These are phyloP conservation scores for Pneumocystis wakefieldiae DNA, from an alignment of 1,139 yeast species.

Conservation along the genomic window DNA sequence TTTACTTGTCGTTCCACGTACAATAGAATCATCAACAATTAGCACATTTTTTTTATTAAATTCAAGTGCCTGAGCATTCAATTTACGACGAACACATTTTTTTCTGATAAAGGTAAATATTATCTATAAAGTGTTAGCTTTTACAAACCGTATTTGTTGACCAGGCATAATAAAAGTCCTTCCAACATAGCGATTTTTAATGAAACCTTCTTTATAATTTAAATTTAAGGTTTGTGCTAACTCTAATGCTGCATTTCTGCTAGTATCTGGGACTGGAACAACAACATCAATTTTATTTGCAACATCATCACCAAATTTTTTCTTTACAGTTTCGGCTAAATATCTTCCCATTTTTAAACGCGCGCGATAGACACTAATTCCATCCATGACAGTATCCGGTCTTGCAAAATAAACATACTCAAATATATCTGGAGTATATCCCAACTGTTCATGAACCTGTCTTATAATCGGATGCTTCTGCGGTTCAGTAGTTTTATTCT, in stretches of 20 bases:
- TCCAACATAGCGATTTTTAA: slow-evolving; percentile 90
- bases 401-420: slow-evolving; percentile 97
- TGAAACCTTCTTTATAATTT: slow-evolving; percentile 93
- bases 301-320: slow-evolving; percentile 37
- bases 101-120: slow-evolving; percentile 46
- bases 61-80: slow-evolving; percentile 92
- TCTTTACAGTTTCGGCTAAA: slow-evolving; percentile 56
- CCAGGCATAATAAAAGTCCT: slow-evolving; percentile 98
- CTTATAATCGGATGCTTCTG: slow-evolving; percentile 21
- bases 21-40: slow-evolving; percentile 91
- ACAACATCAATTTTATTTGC: slow-evolving; percentile 68
- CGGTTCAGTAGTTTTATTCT: slow-evolving; percentile 30
- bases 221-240: slow-evolving; percentile 68
- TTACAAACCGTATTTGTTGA: slow-evolving; percentile 35
- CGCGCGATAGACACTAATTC: slow-evolving; percentile 83
- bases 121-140: background rate
- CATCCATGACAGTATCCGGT: slow-evolving; percentile 92
- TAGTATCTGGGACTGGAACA: slow-evolving; percentile 94
- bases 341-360: slow-evolving; percentile 90
- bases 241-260: slow-evolving; percentile 86
- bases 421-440: slow-evolving; percentile 87
- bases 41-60: slow-evolving; percentile 75
- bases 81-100: slow-evolving; percentile 82
- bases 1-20: slow-evolving; percentile 90
- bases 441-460: slow-evolving; percentile 66